Evolutionary conservation across 495 filamentous ascomycete genomes (phyloP), one percentile per base, ranked within the genome.

Genomic region (Mycothermus thermophilus): DNA sequence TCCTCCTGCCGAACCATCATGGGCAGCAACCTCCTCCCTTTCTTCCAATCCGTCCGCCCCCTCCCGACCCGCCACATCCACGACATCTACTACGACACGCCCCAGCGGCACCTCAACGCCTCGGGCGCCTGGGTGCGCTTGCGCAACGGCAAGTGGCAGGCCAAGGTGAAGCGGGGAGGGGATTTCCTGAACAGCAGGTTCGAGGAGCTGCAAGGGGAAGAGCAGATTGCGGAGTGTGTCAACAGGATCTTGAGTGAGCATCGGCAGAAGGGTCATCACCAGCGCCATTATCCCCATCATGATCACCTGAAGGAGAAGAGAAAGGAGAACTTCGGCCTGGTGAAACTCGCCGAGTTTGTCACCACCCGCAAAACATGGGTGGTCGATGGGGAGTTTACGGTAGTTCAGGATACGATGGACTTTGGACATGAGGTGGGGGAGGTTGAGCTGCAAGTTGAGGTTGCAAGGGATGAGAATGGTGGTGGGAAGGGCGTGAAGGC

Each of bases 341-440:
- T 42, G 0, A 32, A 40, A 30, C 32, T 58, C 14, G 52, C 48
- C 8, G 44, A 48, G 20, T 58, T 58, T 31, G 30, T 36, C 5
- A 62, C 52, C 4, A 43, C 38, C 7, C 46, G 54, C 10, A 46
- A 51, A 33, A 25, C 39, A 21, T 60, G 52, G 44, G 13, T 53
- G 8, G 57, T 55, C 1, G 54, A 63, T 27, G 30, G 35, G 11
- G 50, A 46, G 21, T 60, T 63, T 35, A 40, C 26, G 22, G 44
- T 59, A 20, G 57, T 54, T 28, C 37, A 58, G 28, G 52, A 59
- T 20, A 27, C 41, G 16, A 47, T 48, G 30, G 40, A 63, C 41
- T 54, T 57, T 41, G 58, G 59, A 38, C 52, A 65, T 27, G 29
- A 41, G 19, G 51, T 58, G 12, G 54, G 60, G 25, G 55, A 67